Evolutionary conservation across 805 yeast genomes (phyloP), one percentile per base, ranked within the genome.

Genomic region (Grigorovia transvaalensis): DNA sequence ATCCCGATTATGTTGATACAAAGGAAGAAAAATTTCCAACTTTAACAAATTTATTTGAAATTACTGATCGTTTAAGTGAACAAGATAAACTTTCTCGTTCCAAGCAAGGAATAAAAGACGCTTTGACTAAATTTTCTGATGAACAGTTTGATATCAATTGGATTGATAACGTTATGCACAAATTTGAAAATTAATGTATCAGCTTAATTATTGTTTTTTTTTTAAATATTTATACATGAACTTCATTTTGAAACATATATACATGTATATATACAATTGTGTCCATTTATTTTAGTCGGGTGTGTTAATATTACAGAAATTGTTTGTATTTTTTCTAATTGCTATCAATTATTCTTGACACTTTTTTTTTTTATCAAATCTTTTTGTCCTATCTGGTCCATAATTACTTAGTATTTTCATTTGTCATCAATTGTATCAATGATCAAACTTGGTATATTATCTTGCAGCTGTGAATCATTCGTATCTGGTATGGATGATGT

Each of bases 121-220:
- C 74, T 11, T 54, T 66, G 33, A 71, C 74, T 49, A 75, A 78
- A 62, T 87, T 88, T 60, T 79, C 88, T 5, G 86, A 85, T 61
- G 68, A 67, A 18, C 71, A 68, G 27, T 87, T 87, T 61, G 77
- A 73, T 42, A 56, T 55, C 8, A 67, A 69, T 27, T 87, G 95
- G 95, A 64, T 57, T n/a, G 53, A 58, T 41, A 35, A 50, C 5
- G 63, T 63, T 3, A 51, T 64, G 48, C 54, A 55, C 41, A n/a
- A 18, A 20, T 46, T 53, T 23, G 48, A 41, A 44, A 53, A 57
- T 40, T 45, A 35, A 23, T 23, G 27, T 23, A 23, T 23, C 27
- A 23, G 27, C 27, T 23, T 23, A 23, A 23, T 33, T 33, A 33
- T 33, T 8, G 9, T 33, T 33, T 33, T 9, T 12, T 12, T 33